These are phyloP conservation scores for Suillus luteus DNA, from an alignment of 768 basidiomycete species.

Conservation along the genomic window DNA sequence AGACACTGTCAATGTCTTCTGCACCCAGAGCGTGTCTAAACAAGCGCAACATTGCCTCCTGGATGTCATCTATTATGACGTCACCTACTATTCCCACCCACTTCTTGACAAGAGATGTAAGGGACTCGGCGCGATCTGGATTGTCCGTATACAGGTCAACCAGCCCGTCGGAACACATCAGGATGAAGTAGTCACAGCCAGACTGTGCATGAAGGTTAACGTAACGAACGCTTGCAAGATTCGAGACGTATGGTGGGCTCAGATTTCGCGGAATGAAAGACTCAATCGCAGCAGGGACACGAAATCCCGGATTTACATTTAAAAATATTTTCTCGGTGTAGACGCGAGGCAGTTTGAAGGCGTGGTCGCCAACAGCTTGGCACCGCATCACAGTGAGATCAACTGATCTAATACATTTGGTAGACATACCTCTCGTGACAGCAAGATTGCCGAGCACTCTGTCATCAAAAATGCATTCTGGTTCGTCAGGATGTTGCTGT, in stretches of 20 bases:
- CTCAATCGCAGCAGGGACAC: slow-evolving; percentile 35
- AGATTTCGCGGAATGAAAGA: slow-evolving; percentile 46
- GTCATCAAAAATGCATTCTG: slow-evolving; percentile 43
- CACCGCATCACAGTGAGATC: background rate
- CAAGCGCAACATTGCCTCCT: slow-evolving; percentile 35
- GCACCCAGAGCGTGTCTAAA: slow-evolving; percentile 50
- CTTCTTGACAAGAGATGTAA: slow-evolving; percentile 27
- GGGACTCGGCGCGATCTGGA: slow-evolving; percentile 23
- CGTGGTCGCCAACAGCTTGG: slow-evolving; percentile 54
- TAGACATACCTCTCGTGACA: slow-evolving; percentile 27
- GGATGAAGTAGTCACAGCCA: slow-evolving; percentile 35
- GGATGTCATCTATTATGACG: slow-evolving; percentile 11
- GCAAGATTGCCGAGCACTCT: slow-evolving; percentile 57
- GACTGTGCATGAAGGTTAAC: slow-evolving; percentile 32
- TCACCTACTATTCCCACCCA: slow-evolving; percentile 40
- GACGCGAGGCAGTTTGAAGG: slow-evolving; percentile 51
- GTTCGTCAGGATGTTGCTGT: slow-evolving; percentile 49
- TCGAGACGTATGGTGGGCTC: slow-evolving; percentile 57
- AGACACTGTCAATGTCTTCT: slow-evolving; percentile 41
- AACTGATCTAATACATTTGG: background rate
- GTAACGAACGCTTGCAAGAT: slow-evolving; percentile 44
- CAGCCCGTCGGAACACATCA: slow-evolving; percentile 56
- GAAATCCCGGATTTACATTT: slow-evolving; percentile 41
- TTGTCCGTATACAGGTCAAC: slow-evolving; percentile 33
- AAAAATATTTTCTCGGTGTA: slow-evolving; percentile 51